phyloP scores from a whole-genome alignment of 805 yeast species.

The Vanderwaltozyma verrucispora region DNA sequence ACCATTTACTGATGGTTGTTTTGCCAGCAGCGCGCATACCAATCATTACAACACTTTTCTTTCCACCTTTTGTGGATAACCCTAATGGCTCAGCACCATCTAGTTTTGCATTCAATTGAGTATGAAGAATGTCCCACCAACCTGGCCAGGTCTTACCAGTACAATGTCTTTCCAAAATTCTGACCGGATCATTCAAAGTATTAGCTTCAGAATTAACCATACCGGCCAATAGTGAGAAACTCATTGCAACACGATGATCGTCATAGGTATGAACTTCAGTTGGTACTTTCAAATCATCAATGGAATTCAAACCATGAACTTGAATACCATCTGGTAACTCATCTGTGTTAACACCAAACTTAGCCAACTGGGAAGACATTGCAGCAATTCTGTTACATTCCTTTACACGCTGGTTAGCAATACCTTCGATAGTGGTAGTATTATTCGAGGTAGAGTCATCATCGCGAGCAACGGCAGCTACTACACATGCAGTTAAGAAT shows the following conservation, averaged over 20 bases:
- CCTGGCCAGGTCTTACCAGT: conserved; percentile 99
- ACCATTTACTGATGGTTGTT: conserved; percentile 73
- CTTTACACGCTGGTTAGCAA: conserved; percentile 96
- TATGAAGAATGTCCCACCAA: conserved; percentile 93
- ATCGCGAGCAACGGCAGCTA: conserved; percentile 80
- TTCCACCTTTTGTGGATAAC: conserved; percentile 2
- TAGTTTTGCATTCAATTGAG: conserved; percentile 49
- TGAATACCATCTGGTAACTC: conserved; percentile 92
- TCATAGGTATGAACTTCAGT: conserved; percentile 69
- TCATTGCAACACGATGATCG: conserved; percentile 98
- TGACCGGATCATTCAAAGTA: conserved; percentile 38
- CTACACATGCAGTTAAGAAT: conserved; percentile 90
- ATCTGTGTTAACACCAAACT: conserved; percentile 77
- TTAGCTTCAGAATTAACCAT: conserved; percentile 30
- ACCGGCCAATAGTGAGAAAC: conserved; percentile 81
- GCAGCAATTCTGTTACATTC: conserved; percentile 96
- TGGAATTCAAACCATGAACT: conserved; percentile 55
- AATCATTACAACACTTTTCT: conserved; percentile 56
- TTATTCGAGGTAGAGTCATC: conserved; percentile 28
- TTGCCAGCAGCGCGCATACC: conserved; percentile 99
- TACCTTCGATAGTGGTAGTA: conserved; percentile 79
- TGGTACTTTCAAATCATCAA: conserved; percentile 45
- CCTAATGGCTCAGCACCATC: conserved; percentile 57
- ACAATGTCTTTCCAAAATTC: conserved; percentile 78
- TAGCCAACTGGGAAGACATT: conserved; percentile 79